phyloP scores from a whole-genome alignment of 2,329 filamentous ascomycete genomes.

The Graphilbum fragrans region DNA sequence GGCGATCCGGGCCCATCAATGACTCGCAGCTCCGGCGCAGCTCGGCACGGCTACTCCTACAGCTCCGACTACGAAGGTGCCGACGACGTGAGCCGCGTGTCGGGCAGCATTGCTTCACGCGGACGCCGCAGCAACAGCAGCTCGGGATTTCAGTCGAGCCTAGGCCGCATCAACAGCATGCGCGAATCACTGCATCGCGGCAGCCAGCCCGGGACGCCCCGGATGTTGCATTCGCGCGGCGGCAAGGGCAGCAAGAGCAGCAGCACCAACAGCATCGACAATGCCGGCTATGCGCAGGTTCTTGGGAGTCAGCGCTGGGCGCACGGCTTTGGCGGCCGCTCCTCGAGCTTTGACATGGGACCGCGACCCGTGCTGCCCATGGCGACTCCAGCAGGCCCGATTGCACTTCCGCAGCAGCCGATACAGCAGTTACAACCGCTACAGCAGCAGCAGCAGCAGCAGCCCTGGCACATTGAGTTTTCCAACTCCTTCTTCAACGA shows the following conservation, averaged over 20 bases:
- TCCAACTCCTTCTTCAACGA: conserved; percentile 34
- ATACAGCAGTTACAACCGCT: background rate
- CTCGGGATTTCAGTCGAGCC: conserved; percentile 52
- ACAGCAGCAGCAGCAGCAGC: background rate
- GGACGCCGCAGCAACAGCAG: conserved; percentile 70
- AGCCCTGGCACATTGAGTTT: conserved; percentile 34
- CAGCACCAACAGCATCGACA: conserved; percentile 55
- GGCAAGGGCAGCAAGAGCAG: conserved; percentile 59
- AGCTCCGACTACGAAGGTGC: conserved; percentile 48
- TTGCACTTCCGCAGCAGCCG: background rate
- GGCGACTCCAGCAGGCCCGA: background rate
- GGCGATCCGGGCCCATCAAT: conserved; percentile 3
- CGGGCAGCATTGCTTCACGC: conserved; percentile 39
- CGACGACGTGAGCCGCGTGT: conserved; percentile 41
- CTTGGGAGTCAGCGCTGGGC: conserved; percentile 47
- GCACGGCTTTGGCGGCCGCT: conserved; percentile 39
- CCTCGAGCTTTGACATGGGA: conserved; percentile 64
- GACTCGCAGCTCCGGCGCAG: conserved; percentile 4
- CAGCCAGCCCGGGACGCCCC: conserved; percentile 25
- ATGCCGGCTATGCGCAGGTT: conserved; percentile 47
- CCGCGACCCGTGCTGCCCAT: conserved; percentile 20
- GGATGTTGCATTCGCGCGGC: conserved; percentile 38
- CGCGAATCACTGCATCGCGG: conserved; percentile 31
- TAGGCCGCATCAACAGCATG: conserved; percentile 52
- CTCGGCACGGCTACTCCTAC: conserved; percentile 40